Percentiles rank a stretch among this genome's conserved stretches.
These are phyloP conservation scores for Cryphonectria naterciae DNA, from an alignment of 2,329 filamentous ascomycete genomes.

Conservation along the genomic window DNA sequence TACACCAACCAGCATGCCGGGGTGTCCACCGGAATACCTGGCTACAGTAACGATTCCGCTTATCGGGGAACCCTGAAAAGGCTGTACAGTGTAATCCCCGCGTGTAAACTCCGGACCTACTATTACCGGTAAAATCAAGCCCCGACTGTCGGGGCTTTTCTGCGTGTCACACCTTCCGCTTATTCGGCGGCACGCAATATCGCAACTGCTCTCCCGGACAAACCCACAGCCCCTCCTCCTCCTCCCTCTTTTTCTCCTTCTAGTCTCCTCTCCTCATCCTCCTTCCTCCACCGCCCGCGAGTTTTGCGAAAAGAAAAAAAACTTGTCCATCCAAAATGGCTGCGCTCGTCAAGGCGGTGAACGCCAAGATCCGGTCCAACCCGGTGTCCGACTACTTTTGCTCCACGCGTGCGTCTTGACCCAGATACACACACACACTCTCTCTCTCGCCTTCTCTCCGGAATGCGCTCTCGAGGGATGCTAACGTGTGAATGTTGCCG, in stretches of 20 bases:
- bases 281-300: neutral
- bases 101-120: neutral
- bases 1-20: too few relatives aligned
- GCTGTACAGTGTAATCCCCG: neutral
- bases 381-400: constrained; percentile 79
- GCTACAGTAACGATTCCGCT: neutral
- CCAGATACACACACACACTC: neutral
- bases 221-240: neutral
- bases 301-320: neutral
- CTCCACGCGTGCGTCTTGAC: constrained; percentile 77
- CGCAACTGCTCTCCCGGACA: neutral
- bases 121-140: neutral
- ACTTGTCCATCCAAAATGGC: constrained; percentile 8
- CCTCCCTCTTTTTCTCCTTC: neutral
- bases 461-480: neutral
- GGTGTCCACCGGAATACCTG: neutral
- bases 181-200: neutral
- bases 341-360: constrained; percentile 76
- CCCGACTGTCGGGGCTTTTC: neutral
- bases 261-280: neutral
- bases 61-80: neutral
- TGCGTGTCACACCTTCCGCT: neutral
- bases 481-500: neutral
- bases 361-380: constrained; percentile 84
- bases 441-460: neutral